Conservation (phyloP, 2,329 filamentous ascomycete species). For the Colletotrichum sp. region DNA sequence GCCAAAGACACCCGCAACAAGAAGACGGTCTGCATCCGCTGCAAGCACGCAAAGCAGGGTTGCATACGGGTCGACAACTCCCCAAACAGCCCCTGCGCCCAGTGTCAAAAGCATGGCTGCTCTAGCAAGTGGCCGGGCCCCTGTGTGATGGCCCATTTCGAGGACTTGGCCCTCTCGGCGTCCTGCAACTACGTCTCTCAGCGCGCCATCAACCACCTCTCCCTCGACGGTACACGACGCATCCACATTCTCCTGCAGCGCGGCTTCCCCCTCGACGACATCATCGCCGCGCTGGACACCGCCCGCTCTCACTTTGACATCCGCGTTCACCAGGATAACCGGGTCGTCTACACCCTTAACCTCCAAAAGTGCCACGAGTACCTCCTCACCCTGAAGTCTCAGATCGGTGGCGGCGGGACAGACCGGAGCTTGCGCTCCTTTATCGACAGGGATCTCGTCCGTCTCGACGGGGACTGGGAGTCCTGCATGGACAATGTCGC, state of each 20-base stretch:
- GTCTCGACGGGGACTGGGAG: slow-evolving; percentile 31
- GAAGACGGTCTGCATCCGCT: slow-evolving; percentile 22
- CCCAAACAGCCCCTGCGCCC: slow-evolving; percentile 1
- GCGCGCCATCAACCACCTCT: slow-evolving; percentile 44
- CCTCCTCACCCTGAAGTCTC: slow-evolving; percentile 38
- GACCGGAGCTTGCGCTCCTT: slow-evolving; percentile 44
- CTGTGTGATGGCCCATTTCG: slow-evolving; percentile 45
- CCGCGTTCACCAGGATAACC: slow-evolving; percentile 43
- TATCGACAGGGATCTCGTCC: slow-evolving; percentile 43
- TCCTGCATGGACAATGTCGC: slow-evolving; percentile 43
- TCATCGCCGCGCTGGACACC: slow-evolving; percentile 38
- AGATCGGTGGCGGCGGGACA: slow-evolving; percentile 37
- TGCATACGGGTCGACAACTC: slow-evolving; percentile 3
- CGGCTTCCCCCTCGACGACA: slow-evolving; percentile 39
- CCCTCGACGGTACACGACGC: slow-evolving; percentile 33
- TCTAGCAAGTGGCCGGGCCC: slow-evolving; percentile 25
- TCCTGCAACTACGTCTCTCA: slow-evolving; percentile 50
- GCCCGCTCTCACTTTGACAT: slow-evolving; percentile 45
- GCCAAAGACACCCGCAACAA: slow-evolving; percentile 18
- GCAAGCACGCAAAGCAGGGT: slow-evolving; percentile 17
- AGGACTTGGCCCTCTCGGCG: slow-evolving; percentile 45
- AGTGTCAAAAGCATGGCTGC: slow-evolving; percentile 8
- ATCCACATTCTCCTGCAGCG: slow-evolving; percentile 43
- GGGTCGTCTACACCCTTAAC: slow-evolving; percentile 43
- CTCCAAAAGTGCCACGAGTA: slow-evolving; percentile 43